phyloP scores from a whole-genome alignment of 345 rosid genomes.

The Raphanus sativus region DNA sequence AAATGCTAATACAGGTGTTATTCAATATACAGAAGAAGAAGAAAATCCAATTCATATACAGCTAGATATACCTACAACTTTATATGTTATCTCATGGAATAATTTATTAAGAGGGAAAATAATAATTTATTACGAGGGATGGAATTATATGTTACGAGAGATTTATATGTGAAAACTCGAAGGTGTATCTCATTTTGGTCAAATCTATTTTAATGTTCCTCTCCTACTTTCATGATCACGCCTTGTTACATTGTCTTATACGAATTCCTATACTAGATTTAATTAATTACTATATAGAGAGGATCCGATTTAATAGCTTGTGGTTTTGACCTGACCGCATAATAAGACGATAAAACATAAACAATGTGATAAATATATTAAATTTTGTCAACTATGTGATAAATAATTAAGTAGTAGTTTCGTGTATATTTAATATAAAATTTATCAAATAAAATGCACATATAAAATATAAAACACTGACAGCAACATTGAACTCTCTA shows the following conservation, averaged over 20 bases:
- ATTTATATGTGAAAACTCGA: constrained; percentile 37
- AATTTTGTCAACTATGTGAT: background rate
- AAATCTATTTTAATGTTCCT: constrained; percentile 17
- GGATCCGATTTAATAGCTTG: background rate
- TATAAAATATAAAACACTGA: background rate
- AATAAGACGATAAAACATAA: constrained; percentile 2
- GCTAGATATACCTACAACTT: background rate
- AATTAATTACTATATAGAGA: no score
- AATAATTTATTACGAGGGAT: background rate
- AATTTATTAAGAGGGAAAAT: background rate
- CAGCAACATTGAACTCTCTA: background rate
- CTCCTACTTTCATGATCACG: constrained; percentile 11
- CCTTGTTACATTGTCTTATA: constrained; percentile 11
- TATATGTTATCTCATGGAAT: constrained; percentile 1
- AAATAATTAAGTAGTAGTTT: background rate
- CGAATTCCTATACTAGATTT: background rate
- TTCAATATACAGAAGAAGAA: background rate
- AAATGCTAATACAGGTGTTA: constrained; percentile 7
- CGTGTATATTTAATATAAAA: background rate
- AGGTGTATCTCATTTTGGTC: constrained; percentile 35
- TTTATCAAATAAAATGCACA: background rate
- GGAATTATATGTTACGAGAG: constrained; percentile 12
- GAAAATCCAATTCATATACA: constrained; percentile 5
- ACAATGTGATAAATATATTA: no score
- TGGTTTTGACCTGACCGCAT: constrained; percentile 8